Evolutionary conservation across 495 filamentous ascomycete genomes (phyloP).

Genomic region (Chaetomidium leptoderma): DNA sequence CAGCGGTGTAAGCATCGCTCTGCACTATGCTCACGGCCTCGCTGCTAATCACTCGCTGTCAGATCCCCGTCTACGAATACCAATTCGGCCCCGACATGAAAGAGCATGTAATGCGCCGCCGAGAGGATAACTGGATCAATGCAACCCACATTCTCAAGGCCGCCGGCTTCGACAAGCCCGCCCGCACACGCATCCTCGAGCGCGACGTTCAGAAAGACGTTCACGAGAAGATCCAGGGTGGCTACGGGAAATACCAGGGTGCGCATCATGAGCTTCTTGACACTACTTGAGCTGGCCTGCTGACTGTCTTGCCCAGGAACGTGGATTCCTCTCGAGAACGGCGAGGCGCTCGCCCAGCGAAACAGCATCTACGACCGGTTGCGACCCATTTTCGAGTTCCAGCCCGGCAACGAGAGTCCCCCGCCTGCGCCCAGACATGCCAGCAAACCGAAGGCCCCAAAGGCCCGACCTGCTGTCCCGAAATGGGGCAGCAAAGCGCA

Average conservation of each 20-base stretch:
- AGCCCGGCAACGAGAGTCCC: conserved; percentile 77
- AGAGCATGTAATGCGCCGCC: conserved; percentile 81
- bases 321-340: conserved; percentile 87
- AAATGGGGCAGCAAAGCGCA: conserved; percentile 47
- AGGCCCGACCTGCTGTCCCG: conserved; percentile 52
- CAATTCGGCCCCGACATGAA: conserved; percentile 68
- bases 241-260: conserved; percentile 99
- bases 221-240: conserved; percentile 97
- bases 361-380: conserved; percentile 81
- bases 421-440: conserved; percentile 93
- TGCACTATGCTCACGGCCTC: not conserved
- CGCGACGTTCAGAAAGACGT: conserved; percentile 92
- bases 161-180: conserved; percentile 69
- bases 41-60: conserved; percentile 34
- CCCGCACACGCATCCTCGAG: conserved; percentile 89
- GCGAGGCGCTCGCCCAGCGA: conserved; percentile 72
- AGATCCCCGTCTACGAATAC: conserved; percentile 90
- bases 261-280: no score
- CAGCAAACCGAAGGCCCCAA: conserved; percentile 65
- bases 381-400: conserved; percentile 81
- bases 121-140: conserved; percentile 86
- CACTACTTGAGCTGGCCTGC: not conserved
- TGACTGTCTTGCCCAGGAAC: conserved; percentile 58
- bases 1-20: conserved; percentile 71
- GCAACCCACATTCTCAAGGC: conserved; percentile 91